These are phyloP conservation scores for Suillus plorans DNA, from an alignment of 768 basidiomycete species.

Conservation along the genomic window DNA sequence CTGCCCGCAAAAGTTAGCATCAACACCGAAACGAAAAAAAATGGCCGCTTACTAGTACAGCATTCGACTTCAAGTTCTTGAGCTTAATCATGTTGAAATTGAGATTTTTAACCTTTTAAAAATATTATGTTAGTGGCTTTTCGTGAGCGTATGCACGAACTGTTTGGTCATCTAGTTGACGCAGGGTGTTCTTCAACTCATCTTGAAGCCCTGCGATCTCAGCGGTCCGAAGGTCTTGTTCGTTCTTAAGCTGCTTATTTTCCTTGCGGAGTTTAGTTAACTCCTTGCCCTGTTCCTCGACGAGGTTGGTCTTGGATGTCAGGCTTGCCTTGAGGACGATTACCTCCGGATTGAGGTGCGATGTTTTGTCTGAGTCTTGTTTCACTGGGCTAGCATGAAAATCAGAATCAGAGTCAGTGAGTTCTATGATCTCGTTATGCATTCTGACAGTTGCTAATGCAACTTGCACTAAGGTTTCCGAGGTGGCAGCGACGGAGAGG, in stretches of 20 bases:
- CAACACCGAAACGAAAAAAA: not conserved
- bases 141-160: not conserved
- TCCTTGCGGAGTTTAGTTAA: not conserved
- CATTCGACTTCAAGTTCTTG: not conserved
- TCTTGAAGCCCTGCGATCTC: conserved; percentile 7
- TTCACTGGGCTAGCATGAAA: not conserved
- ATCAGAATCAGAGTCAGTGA: not conserved
- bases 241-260: not conserved
- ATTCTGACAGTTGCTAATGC: not conserved
- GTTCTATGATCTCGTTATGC: conserved; percentile 1
- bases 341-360: not conserved
- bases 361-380: not conserved
- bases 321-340: not conserved
- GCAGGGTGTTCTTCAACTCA: not conserved
- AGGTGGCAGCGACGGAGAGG: not conserved
- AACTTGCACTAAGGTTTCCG: not conserved
- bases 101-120: not conserved
- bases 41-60: not conserved
- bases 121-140: not conserved
- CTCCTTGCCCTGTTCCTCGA: not conserved
- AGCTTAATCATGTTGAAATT: not conserved
- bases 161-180: not conserved
- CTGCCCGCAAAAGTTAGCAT: not conserved
- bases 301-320: not conserved
- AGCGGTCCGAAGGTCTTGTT: conserved; percentile 1